Conservation (phyloP, 768 basidiomycete genomes). For the Amanita inopinata region DNA sequence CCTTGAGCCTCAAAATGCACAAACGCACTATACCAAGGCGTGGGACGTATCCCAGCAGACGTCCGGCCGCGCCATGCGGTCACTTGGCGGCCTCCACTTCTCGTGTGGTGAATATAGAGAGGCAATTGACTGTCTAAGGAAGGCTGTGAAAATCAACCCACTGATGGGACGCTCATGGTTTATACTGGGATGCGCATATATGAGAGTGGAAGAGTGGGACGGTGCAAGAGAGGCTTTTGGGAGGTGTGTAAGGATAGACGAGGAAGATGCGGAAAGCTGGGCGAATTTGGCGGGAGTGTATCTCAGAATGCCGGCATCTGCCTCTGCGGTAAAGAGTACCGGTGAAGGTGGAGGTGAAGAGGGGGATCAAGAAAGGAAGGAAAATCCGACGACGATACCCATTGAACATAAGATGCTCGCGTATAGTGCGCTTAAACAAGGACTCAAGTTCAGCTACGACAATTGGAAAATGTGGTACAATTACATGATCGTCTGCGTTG, state of each 20-base stretch:
- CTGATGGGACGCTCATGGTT: constrained; percentile 88
- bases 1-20: constrained; percentile 63
- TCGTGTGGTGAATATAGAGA: constrained; percentile 50
- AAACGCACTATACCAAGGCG: constrained; percentile 69
- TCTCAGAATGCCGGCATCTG: constrained; percentile 58
- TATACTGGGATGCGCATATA: constrained; percentile 84
- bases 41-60: constrained; percentile 76
- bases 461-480: constrained; percentile 99
- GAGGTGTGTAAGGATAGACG: constrained; percentile 83
- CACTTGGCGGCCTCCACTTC: constrained; percentile 80
- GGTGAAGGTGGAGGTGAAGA: constrained; percentile 14
- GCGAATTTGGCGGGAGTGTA: constrained; percentile 94
- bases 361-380: constrained; percentile 22
- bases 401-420: constrained; percentile 80
- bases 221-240: constrained; percentile 76
- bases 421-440: constrained; percentile 87
- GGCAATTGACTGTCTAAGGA: constrained; percentile 57
- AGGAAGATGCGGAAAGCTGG: constrained; percentile 98
- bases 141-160: constrained; percentile 83
- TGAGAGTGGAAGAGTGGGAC: constrained; percentile 77
- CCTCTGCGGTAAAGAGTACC: neutral
- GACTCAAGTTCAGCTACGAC: constrained; percentile 73
- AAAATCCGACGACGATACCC: constrained; percentile 27
- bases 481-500: constrained; percentile 89
- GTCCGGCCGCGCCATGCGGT: constrained; percentile 87